A percentile compares a stretch with the other conserved stretches of the same genome.
Conservation (phyloP, 2,329 filamentous ascomycete genomes). For the Dactylellina drechsleri region DNA sequence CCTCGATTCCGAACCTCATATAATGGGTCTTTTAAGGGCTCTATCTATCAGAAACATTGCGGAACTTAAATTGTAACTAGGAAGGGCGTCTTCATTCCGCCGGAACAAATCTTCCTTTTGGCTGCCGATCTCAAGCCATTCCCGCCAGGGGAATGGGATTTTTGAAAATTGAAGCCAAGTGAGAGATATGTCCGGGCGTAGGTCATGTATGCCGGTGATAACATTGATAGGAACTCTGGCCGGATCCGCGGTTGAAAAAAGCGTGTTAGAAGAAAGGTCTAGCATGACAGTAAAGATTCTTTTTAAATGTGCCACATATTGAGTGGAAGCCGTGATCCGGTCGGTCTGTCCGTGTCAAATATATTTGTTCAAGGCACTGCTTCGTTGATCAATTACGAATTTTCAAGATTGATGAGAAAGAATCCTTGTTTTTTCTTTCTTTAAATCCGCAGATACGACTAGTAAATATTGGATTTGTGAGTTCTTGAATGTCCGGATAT, state of each 20-base stretch:
- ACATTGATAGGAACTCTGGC: slow-evolving; percentile 16
- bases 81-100: slow-evolving; percentile 12
- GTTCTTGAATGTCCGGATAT: not conserved
- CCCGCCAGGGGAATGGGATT: slow-evolving; percentile 8
- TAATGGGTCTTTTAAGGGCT: not conserved
- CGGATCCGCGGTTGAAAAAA: slow-evolving; percentile 18
- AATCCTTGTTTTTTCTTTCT: too few relatives aligned
- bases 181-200: slow-evolving; percentile 15
- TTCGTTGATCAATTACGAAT: too few relatives aligned
- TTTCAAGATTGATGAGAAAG: too few relatives aligned
- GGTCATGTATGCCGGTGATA: slow-evolving; percentile 12
- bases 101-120: slow-evolving; percentile 42
- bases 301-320: too few relatives aligned
- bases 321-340: too few relatives aligned
- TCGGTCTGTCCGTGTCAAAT: too few relatives aligned
- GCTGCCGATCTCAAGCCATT: slow-evolving; percentile 28
- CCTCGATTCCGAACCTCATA: not conserved
- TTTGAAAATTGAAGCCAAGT: slow-evolving; percentile 1
- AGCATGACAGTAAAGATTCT: too few relatives aligned
- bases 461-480: too few relatives aligned
- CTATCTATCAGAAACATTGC: slow-evolving; percentile 4
- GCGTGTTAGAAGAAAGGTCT: not conserved
- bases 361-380: too few relatives aligned
- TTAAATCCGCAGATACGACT: too few relatives aligned
- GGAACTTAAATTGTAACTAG: too few relatives aligned